Evolutionary conservation across 2,329 filamentous ascomycete species (phyloP).

Genomic region (Cladosporium oxysporum): DNA sequence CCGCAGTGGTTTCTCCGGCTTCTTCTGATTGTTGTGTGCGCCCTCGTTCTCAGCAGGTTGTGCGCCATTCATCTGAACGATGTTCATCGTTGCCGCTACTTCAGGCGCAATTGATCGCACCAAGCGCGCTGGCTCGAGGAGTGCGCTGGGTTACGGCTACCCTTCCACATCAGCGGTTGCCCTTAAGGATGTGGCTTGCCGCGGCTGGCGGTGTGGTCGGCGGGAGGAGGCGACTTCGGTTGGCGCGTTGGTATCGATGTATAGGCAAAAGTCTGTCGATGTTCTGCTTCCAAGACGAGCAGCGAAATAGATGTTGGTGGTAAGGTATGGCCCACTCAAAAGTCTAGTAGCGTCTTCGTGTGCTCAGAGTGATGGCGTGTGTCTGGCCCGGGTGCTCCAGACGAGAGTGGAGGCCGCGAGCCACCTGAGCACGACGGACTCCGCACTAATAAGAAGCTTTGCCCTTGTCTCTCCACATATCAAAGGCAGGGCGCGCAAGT

Average conservation of each 20-base stretch:
- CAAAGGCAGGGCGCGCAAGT: neutral
- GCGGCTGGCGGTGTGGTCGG: constrained; percentile 12
- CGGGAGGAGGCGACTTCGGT: neutral
- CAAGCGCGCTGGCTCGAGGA: constrained; percentile 19
- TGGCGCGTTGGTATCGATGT: neutral
- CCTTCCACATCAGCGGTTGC: constrained; percentile 18
- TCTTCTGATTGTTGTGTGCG: neutral
- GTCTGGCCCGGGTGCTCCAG: constrained; percentile 10
- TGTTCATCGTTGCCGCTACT: constrained; percentile 19
- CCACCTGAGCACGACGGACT: neutral
- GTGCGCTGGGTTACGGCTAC: constrained; percentile 12
- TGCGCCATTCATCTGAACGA: constrained; percentile 12
- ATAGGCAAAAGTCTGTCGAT: neutral
- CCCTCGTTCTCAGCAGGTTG: constrained; percentile 10
- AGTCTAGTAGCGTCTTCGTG: neutral
- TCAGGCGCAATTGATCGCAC: constrained; percentile 18
- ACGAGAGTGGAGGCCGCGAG: neutral
- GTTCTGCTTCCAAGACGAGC: neutral
- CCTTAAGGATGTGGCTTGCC: constrained; percentile 9
- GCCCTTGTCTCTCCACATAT: constrained; percentile 12
- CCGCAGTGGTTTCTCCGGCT: constrained; percentile 43
- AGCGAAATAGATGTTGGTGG: neutral
- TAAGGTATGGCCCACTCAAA: neutral
- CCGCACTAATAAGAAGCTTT: constrained; percentile 18
- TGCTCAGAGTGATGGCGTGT: constrained; percentile 10